Conservation (phyloP, 2,329 filamentous ascomycete species). For the Colletotrichum costaricense region DNA sequence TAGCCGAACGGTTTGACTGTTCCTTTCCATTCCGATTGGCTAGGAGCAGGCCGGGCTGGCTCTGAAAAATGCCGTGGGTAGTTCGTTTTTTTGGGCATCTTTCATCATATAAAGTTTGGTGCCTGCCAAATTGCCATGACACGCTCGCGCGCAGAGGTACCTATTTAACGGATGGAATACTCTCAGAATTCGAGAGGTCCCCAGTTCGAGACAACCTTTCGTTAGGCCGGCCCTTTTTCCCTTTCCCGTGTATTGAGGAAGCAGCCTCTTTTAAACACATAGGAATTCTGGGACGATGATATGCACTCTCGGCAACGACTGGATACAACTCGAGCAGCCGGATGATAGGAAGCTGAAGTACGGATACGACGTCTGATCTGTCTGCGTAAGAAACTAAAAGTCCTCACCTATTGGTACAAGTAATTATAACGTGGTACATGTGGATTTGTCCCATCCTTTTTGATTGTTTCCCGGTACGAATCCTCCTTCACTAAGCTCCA, state of each 20-base stretch:
- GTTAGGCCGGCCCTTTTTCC: background rate
- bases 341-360: slow-evolving; percentile 16
- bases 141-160: background rate
- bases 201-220: background rate
- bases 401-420: slow-evolving; percentile 37
- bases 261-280: background rate
- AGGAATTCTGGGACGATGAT: background rate
- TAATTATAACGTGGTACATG: slow-evolving; percentile 34
- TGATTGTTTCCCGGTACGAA: background rate
- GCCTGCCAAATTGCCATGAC: background rate
- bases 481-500: slow-evolving; percentile 37
- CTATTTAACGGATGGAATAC: background rate
- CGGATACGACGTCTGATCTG: background rate
- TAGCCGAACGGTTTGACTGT: too few species aligned
- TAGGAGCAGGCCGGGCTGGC: too few species aligned
- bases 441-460: slow-evolving; percentile 12
- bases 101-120: background rate
- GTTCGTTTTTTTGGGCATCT: too few species aligned
- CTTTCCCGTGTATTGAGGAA: background rate
- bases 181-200: background rate
- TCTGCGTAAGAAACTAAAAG: slow-evolving; percentile 14
- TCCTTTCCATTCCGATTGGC: too few species aligned
- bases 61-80: too few species aligned
- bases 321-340: background rate
- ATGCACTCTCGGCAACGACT: background rate